Evolutionary conservation across 495 filamentous ascomycete species (phyloP).

Genomic region (Xylaria venustula): DNA sequence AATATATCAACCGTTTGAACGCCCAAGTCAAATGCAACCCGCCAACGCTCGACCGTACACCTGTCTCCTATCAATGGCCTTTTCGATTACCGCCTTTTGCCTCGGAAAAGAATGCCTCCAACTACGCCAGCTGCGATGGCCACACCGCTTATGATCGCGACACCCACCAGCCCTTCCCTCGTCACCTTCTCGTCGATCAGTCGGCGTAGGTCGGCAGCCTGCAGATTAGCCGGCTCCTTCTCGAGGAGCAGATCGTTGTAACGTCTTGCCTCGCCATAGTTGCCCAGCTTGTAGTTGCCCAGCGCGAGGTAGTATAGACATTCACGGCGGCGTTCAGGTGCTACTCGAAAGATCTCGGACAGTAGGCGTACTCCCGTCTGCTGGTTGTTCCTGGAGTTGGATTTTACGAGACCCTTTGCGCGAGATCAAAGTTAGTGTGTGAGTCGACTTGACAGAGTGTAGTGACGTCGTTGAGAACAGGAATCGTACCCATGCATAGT

Average conservation of each 20-base stretch:
- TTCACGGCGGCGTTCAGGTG: conserved; percentile 88
- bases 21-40: conserved; percentile 14
- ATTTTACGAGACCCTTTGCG: conserved; percentile 88
- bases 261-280: conserved; percentile 87
- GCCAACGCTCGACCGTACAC: conserved; percentile 9
- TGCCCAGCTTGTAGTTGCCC: conserved; percentile 96
- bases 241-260: conserved; percentile 93
- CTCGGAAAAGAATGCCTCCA: conserved; percentile 71
- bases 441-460: neutral
- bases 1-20: conserved; percentile 15
- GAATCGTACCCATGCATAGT: conserved; percentile 87
- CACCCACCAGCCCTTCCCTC: conserved; percentile 88
- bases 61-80: neutral
- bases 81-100: conserved; percentile 23
- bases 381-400: conserved; percentile 75
- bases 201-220: conserved; percentile 77
- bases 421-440: conserved; percentile 9
- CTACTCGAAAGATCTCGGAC: conserved; percentile 92
- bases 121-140: conserved; percentile 92
- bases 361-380: conserved; percentile 93
- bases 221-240: conserved; percentile 84
- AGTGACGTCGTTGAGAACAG: neutral
- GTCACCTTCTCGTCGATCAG: conserved; percentile 96
- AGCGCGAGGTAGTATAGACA: conserved; percentile 97
- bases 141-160: conserved; percentile 94